Percentiles rank a stretch among this genome's conserved stretches.
Evolutionary conservation across 306 rosid genomes (phyloP).

Genomic region (Datisca glomerata): DNA sequence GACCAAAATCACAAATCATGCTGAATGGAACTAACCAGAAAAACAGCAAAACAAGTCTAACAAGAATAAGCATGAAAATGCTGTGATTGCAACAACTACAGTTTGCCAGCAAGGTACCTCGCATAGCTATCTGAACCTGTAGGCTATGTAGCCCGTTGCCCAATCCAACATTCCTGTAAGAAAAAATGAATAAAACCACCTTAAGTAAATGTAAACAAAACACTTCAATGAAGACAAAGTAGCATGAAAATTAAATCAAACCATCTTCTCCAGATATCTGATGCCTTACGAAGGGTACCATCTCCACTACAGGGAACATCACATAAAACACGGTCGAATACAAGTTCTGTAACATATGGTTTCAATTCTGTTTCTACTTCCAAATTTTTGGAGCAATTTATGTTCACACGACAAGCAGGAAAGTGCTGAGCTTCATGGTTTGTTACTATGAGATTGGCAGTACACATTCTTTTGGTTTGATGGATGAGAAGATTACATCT

Average conservation of each 20-base stretch:
- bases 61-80: too few relatives aligned
- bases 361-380: constrained; percentile 25
- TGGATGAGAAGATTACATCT: constrained; percentile 98
- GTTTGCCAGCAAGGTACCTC: too few relatives aligned
- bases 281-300: constrained; percentile 99
- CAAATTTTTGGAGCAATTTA: constrained; percentile 19
- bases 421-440: constrained; percentile 98
- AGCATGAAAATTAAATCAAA: too few relatives aligned
- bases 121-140: constrained; percentile 90
- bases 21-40: too few relatives aligned
- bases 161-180: constrained; percentile 71
- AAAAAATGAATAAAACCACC: too few relatives aligned
- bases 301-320: constrained; percentile 99
- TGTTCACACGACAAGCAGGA: constrained; percentile 72
- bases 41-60: too few relatives aligned
- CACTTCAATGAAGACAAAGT: too few relatives aligned
- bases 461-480: constrained; percentile 98
- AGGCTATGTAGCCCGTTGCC: constrained; percentile 81
- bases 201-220: too few relatives aligned
- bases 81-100: too few relatives aligned
- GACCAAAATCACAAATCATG: too few relatives aligned
- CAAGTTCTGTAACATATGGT: constrained; percentile 35
- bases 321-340: constrained; percentile 87
- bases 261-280: constrained; percentile 99
- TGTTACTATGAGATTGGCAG: constrained; percentile 89